Percentiles rank a stretch among this genome's conserved stretches.
Conservation (phyloP, 1,139 yeast genomes). For the Nakaseomyces kungkrabaensis region DNA sequence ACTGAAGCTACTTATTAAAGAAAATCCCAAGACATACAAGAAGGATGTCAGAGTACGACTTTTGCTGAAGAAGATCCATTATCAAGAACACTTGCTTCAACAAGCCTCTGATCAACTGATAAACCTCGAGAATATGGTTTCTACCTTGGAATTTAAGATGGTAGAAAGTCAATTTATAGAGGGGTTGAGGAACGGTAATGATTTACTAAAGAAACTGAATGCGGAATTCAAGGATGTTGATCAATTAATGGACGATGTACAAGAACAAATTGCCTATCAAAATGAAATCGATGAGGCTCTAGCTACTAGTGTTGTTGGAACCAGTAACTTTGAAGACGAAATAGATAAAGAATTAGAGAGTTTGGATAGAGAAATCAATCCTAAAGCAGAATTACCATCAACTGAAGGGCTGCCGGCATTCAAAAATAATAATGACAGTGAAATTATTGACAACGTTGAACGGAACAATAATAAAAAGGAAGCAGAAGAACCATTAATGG, state of each 20-base stretch:
- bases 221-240: constrained; percentile 76
- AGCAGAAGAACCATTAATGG: background rate
- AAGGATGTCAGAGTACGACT: constrained; percentile 44
- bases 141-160: constrained; percentile 76
- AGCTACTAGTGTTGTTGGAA: constrained; percentile 36
- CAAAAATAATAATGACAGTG: background rate
- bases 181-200: constrained; percentile 74
- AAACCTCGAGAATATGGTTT: constrained; percentile 61
- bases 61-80: constrained; percentile 67
- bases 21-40: constrained; percentile 23
- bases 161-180: constrained; percentile 76
- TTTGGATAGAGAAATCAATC: constrained; percentile 33
- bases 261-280: constrained; percentile 72
- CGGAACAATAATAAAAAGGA: background rate
- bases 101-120: constrained; percentile 72
- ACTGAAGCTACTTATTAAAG: constrained; percentile 24
- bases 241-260: constrained; percentile 70
- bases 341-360: constrained; percentile 45
- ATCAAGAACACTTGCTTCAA: constrained; percentile 58
- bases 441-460: background rate
- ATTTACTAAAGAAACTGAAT: constrained; percentile 63
- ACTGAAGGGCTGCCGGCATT: constrained; percentile 14
- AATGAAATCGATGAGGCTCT: constrained; percentile 48
- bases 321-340: constrained; percentile 40
- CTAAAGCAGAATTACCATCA: constrained; percentile 16